A percentile compares a stretch with the other conserved stretches of the same genome.
Evolutionary conservation across 1,284 basidiomycete species (phyloP).

Genomic region (Laetiporus sulphureus): DNA sequence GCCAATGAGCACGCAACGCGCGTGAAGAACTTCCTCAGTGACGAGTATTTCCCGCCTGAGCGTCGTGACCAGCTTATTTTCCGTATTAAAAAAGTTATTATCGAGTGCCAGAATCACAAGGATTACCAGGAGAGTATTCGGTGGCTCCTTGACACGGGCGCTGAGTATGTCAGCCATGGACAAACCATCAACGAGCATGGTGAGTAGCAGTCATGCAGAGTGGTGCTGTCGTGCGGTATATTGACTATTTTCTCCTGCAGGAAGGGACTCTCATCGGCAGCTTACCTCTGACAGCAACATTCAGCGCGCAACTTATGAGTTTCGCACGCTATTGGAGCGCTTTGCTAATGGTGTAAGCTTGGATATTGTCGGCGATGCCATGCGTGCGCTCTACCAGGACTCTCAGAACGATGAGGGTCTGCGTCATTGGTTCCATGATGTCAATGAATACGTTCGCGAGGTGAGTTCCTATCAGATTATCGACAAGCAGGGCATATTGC

Average conservation of each 20-base stretch:
- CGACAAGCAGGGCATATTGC: too few species aligned
- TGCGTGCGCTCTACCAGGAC: conserved; percentile 73
- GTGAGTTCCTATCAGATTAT: conserved; percentile 1
- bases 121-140: conserved; percentile 82
- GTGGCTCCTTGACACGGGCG: conserved; percentile 68
- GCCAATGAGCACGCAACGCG: conserved; percentile 46
- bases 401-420: conserved; percentile 74
- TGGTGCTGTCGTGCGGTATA: not conserved
- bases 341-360: conserved; percentile 78
- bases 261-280: conserved; percentile 29
- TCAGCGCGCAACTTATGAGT: conserved; percentile 50
- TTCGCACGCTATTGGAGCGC: conserved; percentile 85
- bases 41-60: conserved; percentile 85
- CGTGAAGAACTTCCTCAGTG: conserved; percentile 59
- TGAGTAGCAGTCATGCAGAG: not conserved
- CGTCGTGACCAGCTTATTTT: conserved; percentile 80
- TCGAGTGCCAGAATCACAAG: conserved; percentile 89
- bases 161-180: conserved; percentile 71
- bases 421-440: conserved; percentile 66
- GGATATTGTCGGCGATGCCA: conserved; percentile 65
- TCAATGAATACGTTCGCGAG: conserved; percentile 57
- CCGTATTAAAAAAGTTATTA: conserved; percentile 80
- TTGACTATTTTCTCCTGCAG: conserved; percentile 3
- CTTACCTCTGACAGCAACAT: conserved; percentile 45
- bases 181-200: conserved; percentile 36